Conservation (phyloP, 208 protist genomes). For the Crithidia mellificae region DNA sequence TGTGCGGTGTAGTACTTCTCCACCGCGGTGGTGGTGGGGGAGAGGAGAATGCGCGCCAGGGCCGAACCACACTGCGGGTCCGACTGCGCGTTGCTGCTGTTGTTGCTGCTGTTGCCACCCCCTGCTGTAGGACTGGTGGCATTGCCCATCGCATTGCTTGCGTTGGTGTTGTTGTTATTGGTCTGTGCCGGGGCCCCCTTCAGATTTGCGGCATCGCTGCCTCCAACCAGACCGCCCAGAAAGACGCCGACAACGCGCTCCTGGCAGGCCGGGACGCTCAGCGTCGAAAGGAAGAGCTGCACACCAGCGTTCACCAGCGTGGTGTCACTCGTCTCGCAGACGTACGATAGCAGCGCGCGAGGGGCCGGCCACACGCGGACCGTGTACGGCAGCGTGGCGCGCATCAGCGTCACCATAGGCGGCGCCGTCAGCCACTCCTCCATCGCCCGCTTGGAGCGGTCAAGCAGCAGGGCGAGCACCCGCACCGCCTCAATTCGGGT, state of each 20-base stretch:
- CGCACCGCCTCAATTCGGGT: slow-evolving; percentile 77
- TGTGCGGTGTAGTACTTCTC: slow-evolving; percentile 79
- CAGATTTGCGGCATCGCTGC: not conserved
- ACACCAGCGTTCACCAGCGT: slow-evolving; percentile 52
- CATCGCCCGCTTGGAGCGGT: slow-evolving; percentile 34
- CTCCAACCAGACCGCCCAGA: slow-evolving; percentile 14
- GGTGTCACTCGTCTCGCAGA: slow-evolving; percentile 57
- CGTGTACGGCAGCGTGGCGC: slow-evolving; percentile 15
- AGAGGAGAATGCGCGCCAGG: slow-evolving; percentile 34
- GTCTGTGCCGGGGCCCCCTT: not conserved
- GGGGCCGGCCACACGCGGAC: slow-evolving; percentile 39
- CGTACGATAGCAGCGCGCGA: slow-evolving; percentile 56
- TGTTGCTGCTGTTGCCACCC: too few relatives aligned
- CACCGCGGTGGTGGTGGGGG: slow-evolving; percentile 16
- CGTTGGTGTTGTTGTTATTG: not conserved
- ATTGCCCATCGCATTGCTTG: too few relatives aligned
- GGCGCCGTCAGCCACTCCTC: slow-evolving; percentile 46
- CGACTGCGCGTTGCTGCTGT: not conserved
- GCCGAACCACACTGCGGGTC: slow-evolving; percentile 29
- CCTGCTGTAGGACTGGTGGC: too few relatives aligned
- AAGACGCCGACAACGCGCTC: slow-evolving; percentile 22
- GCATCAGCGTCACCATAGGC: slow-evolving; percentile 27
- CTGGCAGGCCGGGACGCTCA: slow-evolving; percentile 33
- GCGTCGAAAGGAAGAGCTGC: slow-evolving; percentile 44
- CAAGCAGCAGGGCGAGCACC: slow-evolving; percentile 51